A percentile compares a stretch with the other conserved stretches of the same genome.
phyloP scores from a whole-genome alignment of 2,329 filamentous ascomycete species.

The Proliferodiscus dingleyae region DNA sequence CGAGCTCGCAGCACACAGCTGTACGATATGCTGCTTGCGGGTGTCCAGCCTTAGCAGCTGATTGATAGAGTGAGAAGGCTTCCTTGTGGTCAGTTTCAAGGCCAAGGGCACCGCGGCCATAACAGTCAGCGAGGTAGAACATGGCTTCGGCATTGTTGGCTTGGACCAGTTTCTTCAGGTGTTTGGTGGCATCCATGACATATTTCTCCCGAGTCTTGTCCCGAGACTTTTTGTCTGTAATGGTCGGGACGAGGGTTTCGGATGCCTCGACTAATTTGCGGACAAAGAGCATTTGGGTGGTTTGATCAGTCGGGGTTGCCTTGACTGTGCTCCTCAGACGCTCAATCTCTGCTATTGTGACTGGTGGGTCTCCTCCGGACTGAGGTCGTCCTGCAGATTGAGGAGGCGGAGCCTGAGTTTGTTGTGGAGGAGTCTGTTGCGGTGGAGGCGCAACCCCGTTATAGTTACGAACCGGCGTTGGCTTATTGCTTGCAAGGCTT shows the following conservation, averaged over 20 bases:
- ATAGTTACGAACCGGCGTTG: conserved; percentile 44
- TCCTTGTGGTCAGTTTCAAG: conserved; percentile 81
- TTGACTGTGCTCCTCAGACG: conserved; percentile 64
- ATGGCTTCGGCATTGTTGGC: conserved; percentile 77
- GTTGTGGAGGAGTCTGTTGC: conserved; percentile 3
- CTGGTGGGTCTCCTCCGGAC: conserved; percentile 32
- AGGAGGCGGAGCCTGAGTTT: conserved; percentile 3
- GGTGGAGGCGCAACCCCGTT: conserved; percentile 17
- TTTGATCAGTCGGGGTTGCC: conserved; percentile 66
- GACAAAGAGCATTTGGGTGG: conserved; percentile 66
- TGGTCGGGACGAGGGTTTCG: conserved; percentile 60
- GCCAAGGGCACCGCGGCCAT: conserved; percentile 76
- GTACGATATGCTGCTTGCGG: conserved; percentile 86
- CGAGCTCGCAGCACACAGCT: conserved; percentile 95
- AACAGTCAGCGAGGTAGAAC: conserved; percentile 88
- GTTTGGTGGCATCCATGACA: conserved; percentile 79
- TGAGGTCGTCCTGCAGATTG: conserved; percentile 9
- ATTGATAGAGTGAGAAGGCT: conserved; percentile 89
- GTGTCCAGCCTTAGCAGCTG: conserved; percentile 85
- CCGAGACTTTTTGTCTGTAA: conserved; percentile 66
- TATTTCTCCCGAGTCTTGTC: conserved; percentile 78
- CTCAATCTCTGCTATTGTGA: conserved; percentile 77
- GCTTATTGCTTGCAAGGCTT: conserved; percentile 49
- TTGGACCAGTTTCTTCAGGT: conserved; percentile 79
- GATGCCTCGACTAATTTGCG: conserved; percentile 85